These are phyloP conservation scores for Turritis glabra DNA, from an alignment of 345 rosid species.

Conservation along the genomic window DNA sequence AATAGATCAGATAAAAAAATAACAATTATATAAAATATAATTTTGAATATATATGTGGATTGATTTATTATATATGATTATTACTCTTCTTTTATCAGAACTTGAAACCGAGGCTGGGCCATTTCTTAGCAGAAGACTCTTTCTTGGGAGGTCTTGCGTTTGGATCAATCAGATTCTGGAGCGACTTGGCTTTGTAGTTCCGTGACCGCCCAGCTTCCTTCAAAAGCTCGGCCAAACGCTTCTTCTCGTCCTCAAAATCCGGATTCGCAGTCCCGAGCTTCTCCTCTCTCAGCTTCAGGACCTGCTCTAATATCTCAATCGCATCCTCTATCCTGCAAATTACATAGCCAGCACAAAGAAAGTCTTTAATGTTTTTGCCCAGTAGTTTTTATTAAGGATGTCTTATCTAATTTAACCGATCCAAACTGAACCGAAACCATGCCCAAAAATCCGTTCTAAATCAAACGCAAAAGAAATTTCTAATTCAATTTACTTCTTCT, in stretches of 20 bases:
- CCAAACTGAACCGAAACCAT: not conserved
- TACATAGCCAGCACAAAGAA: conserved; percentile 24
- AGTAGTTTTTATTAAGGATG: not conserved
- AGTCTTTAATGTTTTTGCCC: not conserved
- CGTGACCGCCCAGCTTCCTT: conserved; percentile 96
- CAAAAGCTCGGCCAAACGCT: conserved; percentile 84
- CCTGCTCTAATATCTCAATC: conserved; percentile 87
- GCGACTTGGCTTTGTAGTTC: conserved; percentile 85
- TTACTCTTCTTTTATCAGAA: conserved; percentile 42
- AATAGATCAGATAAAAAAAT: conserved; percentile 18
- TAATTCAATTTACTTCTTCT: too few species aligned
- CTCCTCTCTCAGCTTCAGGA: conserved; percentile 91
- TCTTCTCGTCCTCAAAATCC: conserved; percentile 95
- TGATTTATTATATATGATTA: conserved; percentile 20
- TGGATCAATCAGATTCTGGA: conserved; percentile 89
- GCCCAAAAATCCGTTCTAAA: not conserved
- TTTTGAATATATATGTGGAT: conserved; percentile 24
- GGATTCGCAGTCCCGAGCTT: conserved; percentile 98
- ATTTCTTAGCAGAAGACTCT: conserved; percentile 64
- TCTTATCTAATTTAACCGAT: not conserved
- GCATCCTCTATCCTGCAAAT: conserved; percentile 91
- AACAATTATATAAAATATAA: conserved; percentile 6
- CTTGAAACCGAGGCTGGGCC: conserved; percentile 93
- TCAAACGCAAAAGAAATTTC: too few species aligned
- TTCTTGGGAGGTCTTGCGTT: conserved; percentile 76